These are phyloP conservation scores for Trametes cubensis DNA, from an alignment of 768 basidiomycete genomes.

Conservation along the genomic window DNA sequence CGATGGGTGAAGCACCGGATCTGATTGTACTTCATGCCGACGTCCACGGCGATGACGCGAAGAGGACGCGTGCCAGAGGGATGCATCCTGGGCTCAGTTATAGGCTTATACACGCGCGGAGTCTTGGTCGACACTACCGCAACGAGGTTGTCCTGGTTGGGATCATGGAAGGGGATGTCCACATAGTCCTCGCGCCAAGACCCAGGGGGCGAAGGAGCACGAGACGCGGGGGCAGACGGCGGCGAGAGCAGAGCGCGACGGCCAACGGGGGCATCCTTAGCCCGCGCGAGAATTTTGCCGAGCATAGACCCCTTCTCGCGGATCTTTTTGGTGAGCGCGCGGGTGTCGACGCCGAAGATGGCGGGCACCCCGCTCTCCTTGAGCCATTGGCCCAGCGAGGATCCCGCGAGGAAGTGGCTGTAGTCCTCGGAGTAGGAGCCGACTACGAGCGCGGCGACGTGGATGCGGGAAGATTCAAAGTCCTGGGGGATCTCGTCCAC, in stretches of 20 bases:
- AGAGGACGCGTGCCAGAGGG: conserved; percentile 72
- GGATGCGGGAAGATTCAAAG: conserved; percentile 95
- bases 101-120: conserved; percentile 71
- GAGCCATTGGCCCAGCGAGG: conserved; percentile 89
- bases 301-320: conserved; percentile 94
- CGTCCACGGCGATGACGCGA: conserved; percentile 89
- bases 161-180: conserved; percentile 82
- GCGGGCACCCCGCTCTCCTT: conserved; percentile 95
- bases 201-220: conserved; percentile 55
- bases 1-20: conserved; percentile 93
- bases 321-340: conserved; percentile 94
- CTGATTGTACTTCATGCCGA: conserved; percentile 99
- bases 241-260: conserved; percentile 40
- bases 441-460: conserved; percentile 88
- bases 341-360: conserved; percentile 94
- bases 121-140: conserved; percentile 78
- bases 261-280: conserved; percentile 46
- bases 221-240: conserved; percentile 46
- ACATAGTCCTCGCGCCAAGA: conserved; percentile 84
- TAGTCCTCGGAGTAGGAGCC: conserved; percentile 94
- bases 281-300: conserved; percentile 76
- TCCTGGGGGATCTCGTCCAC: conserved; percentile 64
- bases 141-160: conserved; percentile 89
- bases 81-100: conserved; percentile 59
- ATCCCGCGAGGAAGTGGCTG: conserved; percentile 90